These are phyloP conservation scores for Capsicum pubescens DNA, from an alignment of 257 asterid genomes.

Conservation along the genomic window DNA sequence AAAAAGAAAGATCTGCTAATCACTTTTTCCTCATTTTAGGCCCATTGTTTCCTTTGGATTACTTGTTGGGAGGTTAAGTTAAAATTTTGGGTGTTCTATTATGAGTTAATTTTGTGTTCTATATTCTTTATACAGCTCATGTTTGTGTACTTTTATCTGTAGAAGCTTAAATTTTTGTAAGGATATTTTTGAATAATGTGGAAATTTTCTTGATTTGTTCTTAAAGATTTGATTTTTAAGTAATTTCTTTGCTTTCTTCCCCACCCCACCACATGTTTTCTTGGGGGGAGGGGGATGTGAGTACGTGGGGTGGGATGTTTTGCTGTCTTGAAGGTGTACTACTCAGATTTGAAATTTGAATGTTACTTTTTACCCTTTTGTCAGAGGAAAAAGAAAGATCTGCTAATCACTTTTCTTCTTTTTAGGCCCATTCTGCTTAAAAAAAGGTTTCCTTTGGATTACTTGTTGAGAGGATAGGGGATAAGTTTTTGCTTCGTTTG, in stretches of 20 bases:
- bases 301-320: constrained; percentile 20
- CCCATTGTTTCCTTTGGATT: constrained; percentile 36
- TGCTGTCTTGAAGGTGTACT: constrained; percentile 34
- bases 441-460: constrained; percentile 37
- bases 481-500: constrained; percentile 1
- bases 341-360: constrained; percentile 41
- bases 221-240: not conserved
- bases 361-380: constrained; percentile 40
- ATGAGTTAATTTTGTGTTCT: not conserved
- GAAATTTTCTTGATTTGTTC: not conserved
- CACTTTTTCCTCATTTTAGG: constrained; percentile 37
- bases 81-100: not conserved
- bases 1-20: constrained; percentile 59
- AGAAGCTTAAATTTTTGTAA: not conserved
- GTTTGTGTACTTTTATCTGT: not conserved
- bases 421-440: constrained; percentile 25
- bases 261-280: not conserved
- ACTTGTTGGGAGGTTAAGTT: constrained; percentile 35
- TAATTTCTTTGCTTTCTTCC: not conserved
- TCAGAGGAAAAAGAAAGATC: constrained; percentile 60
- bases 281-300: constrained; percentile 8
- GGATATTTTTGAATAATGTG: not conserved
- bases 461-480: constrained; percentile 32
- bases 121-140: constrained; percentile 18
- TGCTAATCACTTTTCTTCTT: constrained; percentile 42